These are phyloP conservation scores for Aspergillus eucalypticola DNA, from an alignment of 2,329 filamentous ascomycete genomes.

Conservation along the genomic window DNA sequence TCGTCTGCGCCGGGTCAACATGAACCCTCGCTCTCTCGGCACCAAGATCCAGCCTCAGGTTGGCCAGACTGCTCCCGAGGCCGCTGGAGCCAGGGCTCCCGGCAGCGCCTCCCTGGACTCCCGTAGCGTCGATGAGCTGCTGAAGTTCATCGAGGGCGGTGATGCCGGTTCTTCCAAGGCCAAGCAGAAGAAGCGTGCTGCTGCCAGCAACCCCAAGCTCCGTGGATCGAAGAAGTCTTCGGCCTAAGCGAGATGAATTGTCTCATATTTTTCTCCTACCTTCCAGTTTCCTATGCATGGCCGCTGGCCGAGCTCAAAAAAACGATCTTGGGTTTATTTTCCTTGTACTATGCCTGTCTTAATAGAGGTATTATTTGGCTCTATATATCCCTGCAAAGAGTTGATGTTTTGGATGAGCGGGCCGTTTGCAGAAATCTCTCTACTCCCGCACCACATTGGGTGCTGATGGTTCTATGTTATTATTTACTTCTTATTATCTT, in stretches of 20 bases:
- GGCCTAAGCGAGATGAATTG: conserved; percentile 22
- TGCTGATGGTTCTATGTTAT: conserved; percentile 13
- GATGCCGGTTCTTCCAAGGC: conserved; percentile 43
- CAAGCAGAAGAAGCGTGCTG: conserved; percentile 48
- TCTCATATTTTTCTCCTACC: conserved; percentile 5
- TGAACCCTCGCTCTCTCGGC: conserved; percentile 60
- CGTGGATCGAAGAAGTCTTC: conserved; percentile 44
- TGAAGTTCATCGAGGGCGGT: conserved; percentile 88
- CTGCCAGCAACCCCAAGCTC: conserved; percentile 46
- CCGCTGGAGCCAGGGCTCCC: conserved; percentile 41
- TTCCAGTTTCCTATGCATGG: conserved; percentile 1
- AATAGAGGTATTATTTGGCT: conserved; percentile 28
- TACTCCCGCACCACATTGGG: conserved; percentile 28
- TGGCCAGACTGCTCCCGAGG: conserved; percentile 58
- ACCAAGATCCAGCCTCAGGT: conserved; percentile 64
- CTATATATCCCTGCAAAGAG: conserved; percentile 26
- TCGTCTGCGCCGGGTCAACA: conserved; percentile 69
- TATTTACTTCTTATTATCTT: conserved; percentile 22
- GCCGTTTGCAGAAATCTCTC: conserved; percentile 39
- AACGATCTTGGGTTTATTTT: conserved; percentile 11
- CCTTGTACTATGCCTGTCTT: conserved; percentile 31
- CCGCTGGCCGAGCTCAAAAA: conserved; percentile 10
- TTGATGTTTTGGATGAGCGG: conserved; percentile 33
- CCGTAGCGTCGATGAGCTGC: conserved; percentile 85
- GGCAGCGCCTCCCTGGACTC: conserved; percentile 60